Conservation (phyloP, 2,329 filamentous ascomycete species). For the Stagonosporopsis rhizophila region DNA sequence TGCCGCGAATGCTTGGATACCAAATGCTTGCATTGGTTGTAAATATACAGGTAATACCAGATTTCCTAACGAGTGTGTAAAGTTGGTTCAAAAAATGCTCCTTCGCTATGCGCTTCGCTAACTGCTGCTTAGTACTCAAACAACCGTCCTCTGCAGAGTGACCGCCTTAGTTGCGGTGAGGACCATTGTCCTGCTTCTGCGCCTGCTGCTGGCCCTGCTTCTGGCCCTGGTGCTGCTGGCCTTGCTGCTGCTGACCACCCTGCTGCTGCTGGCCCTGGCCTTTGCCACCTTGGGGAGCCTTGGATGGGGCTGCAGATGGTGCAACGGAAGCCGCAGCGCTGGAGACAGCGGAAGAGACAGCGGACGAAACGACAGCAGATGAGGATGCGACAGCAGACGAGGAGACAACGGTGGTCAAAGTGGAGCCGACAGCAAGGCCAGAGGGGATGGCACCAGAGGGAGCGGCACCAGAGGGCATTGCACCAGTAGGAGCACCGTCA, state of each 20-base stretch:
- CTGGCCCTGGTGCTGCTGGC: conserved; percentile 1
- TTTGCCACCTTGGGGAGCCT: conserved; percentile 11
- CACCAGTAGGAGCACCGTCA: conserved; percentile 5
- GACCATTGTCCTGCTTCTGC: conserved; percentile 7
- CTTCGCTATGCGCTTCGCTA: conserved; percentile 16
- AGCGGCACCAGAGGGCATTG: conserved; percentile 2
- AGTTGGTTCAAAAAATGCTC: conserved; percentile 15
- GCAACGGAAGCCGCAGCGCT: neutral
- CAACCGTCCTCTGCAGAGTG: neutral
- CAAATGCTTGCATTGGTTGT: conserved; percentile 14
- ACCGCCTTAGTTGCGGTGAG: conserved; percentile 1
- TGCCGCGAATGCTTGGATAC: neutral
- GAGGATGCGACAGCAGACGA: conserved; percentile 7
- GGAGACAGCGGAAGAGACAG: neutral
- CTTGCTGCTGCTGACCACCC: conserved; percentile 13
- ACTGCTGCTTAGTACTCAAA: conserved; percentile 7
- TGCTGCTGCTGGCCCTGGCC: conserved; percentile 9
- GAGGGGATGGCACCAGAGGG: conserved; percentile 4
- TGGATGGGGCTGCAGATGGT: conserved; percentile 1
- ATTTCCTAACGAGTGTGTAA: conserved; percentile 26
- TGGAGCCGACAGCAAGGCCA: conserved; percentile 10
- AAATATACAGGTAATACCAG: conserved; percentile 23
- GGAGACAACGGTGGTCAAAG: conserved; percentile 14
- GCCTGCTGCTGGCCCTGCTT: conserved; percentile 8
- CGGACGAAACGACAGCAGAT: neutral